phyloP scores from a whole-genome alignment of 371 early-diverging fungal species.

The Mucor indicus region DNA sequence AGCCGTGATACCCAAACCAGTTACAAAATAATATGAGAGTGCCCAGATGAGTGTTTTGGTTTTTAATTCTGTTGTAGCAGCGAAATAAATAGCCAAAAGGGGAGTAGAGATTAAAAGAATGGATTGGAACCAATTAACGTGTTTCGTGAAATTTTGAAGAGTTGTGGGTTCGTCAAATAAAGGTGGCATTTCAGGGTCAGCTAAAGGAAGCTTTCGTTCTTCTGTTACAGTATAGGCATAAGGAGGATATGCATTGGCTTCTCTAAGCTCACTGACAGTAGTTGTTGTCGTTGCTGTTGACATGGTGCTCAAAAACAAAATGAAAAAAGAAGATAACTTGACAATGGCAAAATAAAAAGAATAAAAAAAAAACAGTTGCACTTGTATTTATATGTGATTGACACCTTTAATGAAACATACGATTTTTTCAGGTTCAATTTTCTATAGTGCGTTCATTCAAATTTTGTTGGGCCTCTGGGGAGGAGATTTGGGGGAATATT shows the following conservation, averaged over 20 bases:
- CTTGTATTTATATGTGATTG: not conserved
- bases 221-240: slow-evolving; percentile 41
- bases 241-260: slow-evolving; percentile 21
- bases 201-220: slow-evolving; percentile 36
- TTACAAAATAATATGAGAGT: slow-evolving; percentile 76
- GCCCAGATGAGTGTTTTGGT: slow-evolving; percentile 74
- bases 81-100: slow-evolving; percentile 79
- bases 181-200: slow-evolving; percentile 36
- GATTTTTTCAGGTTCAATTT: too few species aligned
- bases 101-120: slow-evolving; percentile 74
- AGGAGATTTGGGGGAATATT: slow-evolving; percentile 1
- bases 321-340: not conserved
- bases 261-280: not conserved
- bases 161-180: slow-evolving; percentile 56
- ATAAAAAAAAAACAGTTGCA: not conserved
- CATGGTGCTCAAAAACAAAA: too few species aligned
- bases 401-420: too few species aligned
- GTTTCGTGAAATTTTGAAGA: slow-evolving; percentile 43
- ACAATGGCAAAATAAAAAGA: not conserved
- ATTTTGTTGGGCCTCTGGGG: slow-evolving; percentile 15
- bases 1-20: slow-evolving; percentile 59
- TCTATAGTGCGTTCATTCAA: too few species aligned
- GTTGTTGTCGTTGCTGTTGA: too few species aligned
- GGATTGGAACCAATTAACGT: slow-evolving; percentile 82
- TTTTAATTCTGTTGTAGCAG: slow-evolving; percentile 61